Evolutionary conservation across 352 stramenopile genomes (phyloP), one percentile per base, ranked within the genome.

Genomic region (Vaucheria bursata): DNA sequence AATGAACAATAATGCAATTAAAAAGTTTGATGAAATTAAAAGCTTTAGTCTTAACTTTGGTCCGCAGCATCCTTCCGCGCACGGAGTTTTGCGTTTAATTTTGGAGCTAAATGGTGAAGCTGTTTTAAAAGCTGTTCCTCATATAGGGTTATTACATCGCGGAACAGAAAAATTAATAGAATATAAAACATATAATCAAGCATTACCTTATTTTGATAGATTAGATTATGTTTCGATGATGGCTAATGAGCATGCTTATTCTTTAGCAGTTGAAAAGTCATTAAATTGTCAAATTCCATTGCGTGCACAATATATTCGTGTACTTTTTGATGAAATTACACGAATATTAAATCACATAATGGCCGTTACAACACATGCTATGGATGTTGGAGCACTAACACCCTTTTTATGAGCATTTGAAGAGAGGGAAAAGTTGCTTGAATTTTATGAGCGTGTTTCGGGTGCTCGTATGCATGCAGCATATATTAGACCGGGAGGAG

Each of bases 11-110:
- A n/a, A n/a, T n/a, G n/a, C n/a, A n/a, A n/a, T n/a, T n/a, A n/a
- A n/a, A n/a, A n/a, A n/a, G n/a, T n/a, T n/a, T n/a, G n/a, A n/a
- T n/a, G n/a, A n/a, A n/a, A n/a, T n/a, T n/a, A n/a, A n/a, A n/a
- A 25, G 12, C 18, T 87, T 87, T 87, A 87, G 73, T 25, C 75
- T 87, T 37, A 87, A 87, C 69, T 87, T 87, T 88, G 84, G 84
- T 0, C 84, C 84, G 65, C 84, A 87, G 82, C 83, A 87, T 73
- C 84, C 83, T 0, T 79, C 84, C 18, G 82, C 84, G 38, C 83
- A 86, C 69, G 83, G 83, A 52, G 80, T 87, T 66, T 64, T 87
- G 1, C 33, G 83, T 12, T 71, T 87, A 74, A 80, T 87, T 36
- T 74, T 87, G 78, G 77, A 87, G 53, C 78, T 87, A 34, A 65